Evolutionary conservation across 2,329 filamentous ascomycete species (phyloP), one percentile per base, ranked within the genome.

Genomic region (Arachnopeziza araneosa): DNA sequence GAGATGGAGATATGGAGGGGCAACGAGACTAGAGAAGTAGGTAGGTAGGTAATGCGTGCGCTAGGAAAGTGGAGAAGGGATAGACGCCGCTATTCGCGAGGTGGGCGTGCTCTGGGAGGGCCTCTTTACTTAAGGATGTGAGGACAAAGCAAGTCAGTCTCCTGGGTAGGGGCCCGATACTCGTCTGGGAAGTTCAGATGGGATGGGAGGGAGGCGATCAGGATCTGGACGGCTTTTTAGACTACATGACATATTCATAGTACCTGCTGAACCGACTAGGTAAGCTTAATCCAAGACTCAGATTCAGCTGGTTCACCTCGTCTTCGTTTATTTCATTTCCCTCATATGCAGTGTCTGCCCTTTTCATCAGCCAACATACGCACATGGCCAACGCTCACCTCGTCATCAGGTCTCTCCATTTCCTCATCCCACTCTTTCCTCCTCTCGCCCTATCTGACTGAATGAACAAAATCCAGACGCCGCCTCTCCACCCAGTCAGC

Each of bases 71-170:
- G 36, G 36, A 44, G 36, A 44, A 19, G 36, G 36, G 36, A 44
- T 14, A 44, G 36, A 44, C 36, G 36, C 36, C 36, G 36, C 36
- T 44, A 44, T 44, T 44, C 36, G 36, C 36, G 36, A 14, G 10
- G 36, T 44, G 10, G 36, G 36, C 36, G 36, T 44, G 36, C 60
- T 77, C 98, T 24, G 76, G 87, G 32, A 91, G 95, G 36, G 12
- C 36, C 36, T 44, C 36, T 44, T 44, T 17, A 17, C 12, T 44
- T 44, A 44, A 44, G 36, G 10, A 44, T 14, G 36, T 17, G 36
- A 44, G 30, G 7, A 7, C 7, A 14, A 7, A 32, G 30, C 7
- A 32, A 44, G 17, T 14, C 36, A 44, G 36, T 44, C 36, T 17
- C 17, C 36, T 14, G 17, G 17, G 17, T 44, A 44, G 36, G 17